Base-by-base conservation (phyloP, 495 filamentous ascomycete genomes). In the Cladorrhinum samala region DNA sequence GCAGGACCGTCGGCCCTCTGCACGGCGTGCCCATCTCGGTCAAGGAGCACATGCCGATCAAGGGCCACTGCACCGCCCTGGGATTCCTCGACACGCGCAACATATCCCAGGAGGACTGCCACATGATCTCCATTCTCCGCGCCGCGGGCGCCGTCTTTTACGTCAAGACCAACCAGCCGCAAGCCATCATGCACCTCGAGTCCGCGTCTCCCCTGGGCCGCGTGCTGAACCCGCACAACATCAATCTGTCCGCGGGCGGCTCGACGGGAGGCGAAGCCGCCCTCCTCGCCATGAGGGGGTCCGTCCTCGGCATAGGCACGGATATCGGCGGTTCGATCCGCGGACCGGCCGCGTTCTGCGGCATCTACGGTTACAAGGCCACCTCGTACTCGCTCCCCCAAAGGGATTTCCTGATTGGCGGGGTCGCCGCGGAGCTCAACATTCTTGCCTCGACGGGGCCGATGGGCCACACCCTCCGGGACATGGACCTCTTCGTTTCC, bases 301-400 rank as follows among this genome's bases (percentile, higher is more conserved):
- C 67, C 50, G 45, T 69, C 2, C 47, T 75, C 18, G 73, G 73
- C n/a, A 53, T 84, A 9, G 80, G 81, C 0, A 88, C 85, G 5
- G 87, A 93, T 65, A 83, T 91, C 46, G 88, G 85, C 0, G 87
- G 87, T 7, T 82, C 77, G 18, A 76, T 86, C 20, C 69, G 82
- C 9, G 71, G 83, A 13, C 83, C 83, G 0, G 75, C 79, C 0
- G 76, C 78, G 63, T 83, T 78, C 52, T 73, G 75, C 46, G 82
- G 79, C 0, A 58, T 85, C 13, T 83, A 79, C 48, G 76, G 79
- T 1, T 74, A 85, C 57, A 85, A 84, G 56, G 82, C 83, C 2
- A 78, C 74, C 19, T 61, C 65, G 1, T 73, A 72, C 14, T 72
- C 83, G 21, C 67, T 88, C 7, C 75, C 46, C 55, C 65, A 8